Percentiles rank a stretch among this genome's conserved stretches.
phyloP scores from a whole-genome alignment of 257 asterid genomes.

The Solanum chiquidenum region DNA sequence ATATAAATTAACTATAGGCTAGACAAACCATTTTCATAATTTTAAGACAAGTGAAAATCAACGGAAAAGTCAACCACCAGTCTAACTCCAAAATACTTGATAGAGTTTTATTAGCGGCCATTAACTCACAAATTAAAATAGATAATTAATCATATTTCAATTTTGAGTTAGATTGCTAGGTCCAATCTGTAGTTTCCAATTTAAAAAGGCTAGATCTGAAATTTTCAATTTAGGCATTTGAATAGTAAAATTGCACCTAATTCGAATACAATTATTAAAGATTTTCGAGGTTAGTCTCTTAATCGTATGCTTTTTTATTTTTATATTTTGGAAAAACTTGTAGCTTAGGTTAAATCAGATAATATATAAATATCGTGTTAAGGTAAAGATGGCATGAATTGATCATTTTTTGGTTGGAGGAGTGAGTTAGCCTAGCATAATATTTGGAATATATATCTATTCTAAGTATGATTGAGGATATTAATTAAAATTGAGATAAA shows the following conservation, averaged over 20 bases:
- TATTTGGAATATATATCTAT: background rate
- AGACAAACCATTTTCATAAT: background rate
- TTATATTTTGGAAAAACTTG: background rate
- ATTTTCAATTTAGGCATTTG: background rate
- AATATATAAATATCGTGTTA: background rate
- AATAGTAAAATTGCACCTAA: background rate
- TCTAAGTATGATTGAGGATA: background rate
- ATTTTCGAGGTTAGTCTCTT: background rate
- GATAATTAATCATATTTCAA: background rate
- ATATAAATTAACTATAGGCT: background rate
- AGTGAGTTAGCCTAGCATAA: background rate
- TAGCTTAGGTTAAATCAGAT: background rate
- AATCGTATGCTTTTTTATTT: background rate
- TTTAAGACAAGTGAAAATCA: background rate
- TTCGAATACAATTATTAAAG: background rate
- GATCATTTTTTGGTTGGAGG: background rate
- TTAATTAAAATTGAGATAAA: background rate
- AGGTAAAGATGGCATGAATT: background rate
- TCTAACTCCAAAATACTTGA: background rate
- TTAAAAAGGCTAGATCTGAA: background rate
- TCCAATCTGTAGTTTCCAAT: background rate
- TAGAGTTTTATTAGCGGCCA: background rate
- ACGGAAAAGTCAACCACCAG: background rate
- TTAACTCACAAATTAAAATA: background rate
- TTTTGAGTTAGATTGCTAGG: background rate